These are phyloP conservation scores for Chenopodium album DNA, from an alignment of 148 eudicot species.

Conservation along the genomic window DNA sequence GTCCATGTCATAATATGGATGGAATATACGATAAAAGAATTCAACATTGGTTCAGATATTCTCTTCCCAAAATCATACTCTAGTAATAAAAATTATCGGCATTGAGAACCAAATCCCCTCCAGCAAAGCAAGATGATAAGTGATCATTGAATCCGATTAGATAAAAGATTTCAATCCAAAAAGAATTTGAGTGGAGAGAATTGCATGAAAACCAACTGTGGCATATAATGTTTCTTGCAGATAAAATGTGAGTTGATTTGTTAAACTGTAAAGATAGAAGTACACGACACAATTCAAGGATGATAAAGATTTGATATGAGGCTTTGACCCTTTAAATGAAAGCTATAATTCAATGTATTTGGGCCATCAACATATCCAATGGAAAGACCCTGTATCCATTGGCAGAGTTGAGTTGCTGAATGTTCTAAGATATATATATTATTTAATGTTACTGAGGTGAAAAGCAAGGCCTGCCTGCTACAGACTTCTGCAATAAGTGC, in stretches of 20 bases:
- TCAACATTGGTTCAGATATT: neutral
- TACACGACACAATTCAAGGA: neutral
- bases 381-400: neutral
- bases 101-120: neutral
- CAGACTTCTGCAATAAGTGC: no score
- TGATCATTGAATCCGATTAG: neutral
- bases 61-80: neutral
- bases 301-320: neutral
- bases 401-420: neutral
- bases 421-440: no score
- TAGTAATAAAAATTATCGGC: neutral
- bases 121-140: neutral
- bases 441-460: no score
- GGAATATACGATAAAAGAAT: neutral
- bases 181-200: neutral
- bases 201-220: neutral
- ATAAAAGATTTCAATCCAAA: neutral
- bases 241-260: neutral
- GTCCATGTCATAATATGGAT: neutral
- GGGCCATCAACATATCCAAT: no score
- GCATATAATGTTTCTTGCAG: neutral
- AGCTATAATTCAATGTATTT: neutral
- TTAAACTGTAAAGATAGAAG: neutral
- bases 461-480: no score
- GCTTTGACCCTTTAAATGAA: no score